Base-by-base conservation (phyloP, 805 yeast species). In the Starmerella stigmatis region DNA sequence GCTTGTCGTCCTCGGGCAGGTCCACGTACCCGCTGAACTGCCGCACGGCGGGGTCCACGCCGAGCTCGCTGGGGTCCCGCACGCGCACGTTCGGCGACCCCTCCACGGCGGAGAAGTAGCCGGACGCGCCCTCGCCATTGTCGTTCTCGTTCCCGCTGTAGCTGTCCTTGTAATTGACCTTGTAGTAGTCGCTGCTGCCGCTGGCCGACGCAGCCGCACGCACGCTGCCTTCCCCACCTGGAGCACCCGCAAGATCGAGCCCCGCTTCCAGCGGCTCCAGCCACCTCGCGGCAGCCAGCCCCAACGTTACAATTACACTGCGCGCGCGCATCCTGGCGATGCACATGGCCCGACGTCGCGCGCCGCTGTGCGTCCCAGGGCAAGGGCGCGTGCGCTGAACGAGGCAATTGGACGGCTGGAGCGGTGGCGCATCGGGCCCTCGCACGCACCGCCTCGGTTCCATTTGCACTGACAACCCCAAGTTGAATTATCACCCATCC, bases 1-100 rank as follows among this genome's bases (percentile, higher is more conserved):
- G 94, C 63, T 84, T 84, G 57, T 79, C 84, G 49, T 75, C 78
- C 7, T 30, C 41, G 44, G 66, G 72, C 44, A 78, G 75, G 58
- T 81, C 85, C 55, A 80, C 65, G 61, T 81, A 81, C 33, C 89
- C 89, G 28, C 83, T 70, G 56, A 76, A 76, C 62, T 81, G 88
- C 60, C 75, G 75, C 33, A 79, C 82, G 41, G 64, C 64, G 60
- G 77, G 83, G 13, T 46, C 51, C 7, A 47, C 35, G 17, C 48
- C 51, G 19, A 45, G 32, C 4, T 15, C 12, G 29, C 29, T 15
- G 30, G 47, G 47, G 15, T 44, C 47, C 7, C 39, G 42, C 9
- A 37, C 28, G 21, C 47, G 36, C 13, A 44, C 43, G 13, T 29
- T 29, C 4, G 46, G 29, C 7, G 32, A n/a, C 5, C 26, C 25